Evolutionary conservation across 257 asterid genomes (phyloP), one percentile per base, ranked within the genome.

Genomic region (Anisodus acutangulus): DNA sequence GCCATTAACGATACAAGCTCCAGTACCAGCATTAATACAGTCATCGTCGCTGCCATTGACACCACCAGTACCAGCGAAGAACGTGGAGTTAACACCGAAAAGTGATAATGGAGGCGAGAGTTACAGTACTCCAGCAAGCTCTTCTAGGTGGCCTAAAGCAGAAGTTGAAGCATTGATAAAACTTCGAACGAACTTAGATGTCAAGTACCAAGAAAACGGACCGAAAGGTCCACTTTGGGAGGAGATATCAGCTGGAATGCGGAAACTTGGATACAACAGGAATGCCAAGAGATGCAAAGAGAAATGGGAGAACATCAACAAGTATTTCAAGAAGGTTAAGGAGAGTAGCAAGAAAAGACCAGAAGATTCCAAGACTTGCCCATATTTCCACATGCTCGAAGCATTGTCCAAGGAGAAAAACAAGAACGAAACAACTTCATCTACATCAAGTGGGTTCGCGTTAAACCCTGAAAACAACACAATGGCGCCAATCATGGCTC

Each of bases 271-370:
- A 9, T 95, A 97, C 95, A 91, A 51, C 72, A 63, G 99, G 39
- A 97, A 85, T 76, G 63, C 99, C 1, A 97, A 97, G 86, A 81
- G 99, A 67, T 97, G 99, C 92, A 97, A 97, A 80, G 99, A 97
- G 90, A 97, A 97, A 78, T 97, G 99, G 99, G 99, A 97, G 90
- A 97, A 97, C 82, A 97, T 95, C 84, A 96, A 96, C 89, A 96
- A 96, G 51, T 96, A 96, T 83, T 96, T 88, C 93, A 96, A 96
- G 90, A 96, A 96, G n/a, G 98, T 96, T 58, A 96, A 96, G 57
- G 98, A 94, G 41, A 92, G 97, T 85, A 96, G 86, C 88, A 93
- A 92, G 85, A 96, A 87, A 67, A 82, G 99, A 59, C 94, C 97
- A 10, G 93, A 96, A 47, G 98, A 96, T 78, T 90, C 98, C 13